phyloP scores from a whole-genome alignment of 2,329 filamentous ascomycete species.

The Hymenoscyphus occultus region DNA sequence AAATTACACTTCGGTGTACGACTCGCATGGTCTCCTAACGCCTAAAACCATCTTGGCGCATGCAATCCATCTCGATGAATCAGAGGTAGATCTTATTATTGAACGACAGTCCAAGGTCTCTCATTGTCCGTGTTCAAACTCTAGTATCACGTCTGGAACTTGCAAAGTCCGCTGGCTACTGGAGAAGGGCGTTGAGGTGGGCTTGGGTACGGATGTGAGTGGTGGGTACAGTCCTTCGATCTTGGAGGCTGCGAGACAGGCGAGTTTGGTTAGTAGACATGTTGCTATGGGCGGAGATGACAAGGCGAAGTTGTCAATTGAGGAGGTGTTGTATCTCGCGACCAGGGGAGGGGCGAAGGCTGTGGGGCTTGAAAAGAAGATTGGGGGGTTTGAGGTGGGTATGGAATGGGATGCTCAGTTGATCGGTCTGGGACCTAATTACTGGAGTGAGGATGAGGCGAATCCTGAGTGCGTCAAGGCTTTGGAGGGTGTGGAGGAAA shows the following conservation, averaged over 20 bases:
- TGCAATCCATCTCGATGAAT: constrained; percentile 68
- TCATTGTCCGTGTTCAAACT: constrained; percentile 88
- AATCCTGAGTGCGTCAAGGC: constrained; percentile 14
- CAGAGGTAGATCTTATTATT: constrained; percentile 65
- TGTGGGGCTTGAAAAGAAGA: constrained; percentile 65
- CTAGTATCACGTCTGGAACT: constrained; percentile 73
- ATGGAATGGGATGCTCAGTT: constrained; percentile 92
- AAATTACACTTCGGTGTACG: constrained; percentile 78
- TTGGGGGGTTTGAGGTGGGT: constrained; percentile 82
- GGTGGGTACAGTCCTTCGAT: constrained; percentile 83
- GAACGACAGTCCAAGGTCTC: constrained; percentile 62
- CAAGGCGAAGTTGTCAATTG: constrained; percentile 69
- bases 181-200: constrained; percentile 71
- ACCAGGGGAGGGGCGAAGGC: constrained; percentile 85
- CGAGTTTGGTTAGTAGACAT: constrained; percentile 73
- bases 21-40: constrained; percentile 66
- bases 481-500: constrained; percentile 39
- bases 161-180: constrained; percentile 74
- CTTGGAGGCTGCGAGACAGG: constrained; percentile 78
- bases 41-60: constrained; percentile 79
- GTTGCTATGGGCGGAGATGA: constrained; percentile 53
- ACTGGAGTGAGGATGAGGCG: constrained; percentile 41
- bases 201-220: constrained; percentile 85
- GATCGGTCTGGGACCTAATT: constrained; percentile 55
- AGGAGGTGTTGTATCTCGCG: constrained; percentile 82